Evolutionary conservation across 345 rosid genomes (phyloP).

Genomic region (Hirschfeldia incana): DNA sequence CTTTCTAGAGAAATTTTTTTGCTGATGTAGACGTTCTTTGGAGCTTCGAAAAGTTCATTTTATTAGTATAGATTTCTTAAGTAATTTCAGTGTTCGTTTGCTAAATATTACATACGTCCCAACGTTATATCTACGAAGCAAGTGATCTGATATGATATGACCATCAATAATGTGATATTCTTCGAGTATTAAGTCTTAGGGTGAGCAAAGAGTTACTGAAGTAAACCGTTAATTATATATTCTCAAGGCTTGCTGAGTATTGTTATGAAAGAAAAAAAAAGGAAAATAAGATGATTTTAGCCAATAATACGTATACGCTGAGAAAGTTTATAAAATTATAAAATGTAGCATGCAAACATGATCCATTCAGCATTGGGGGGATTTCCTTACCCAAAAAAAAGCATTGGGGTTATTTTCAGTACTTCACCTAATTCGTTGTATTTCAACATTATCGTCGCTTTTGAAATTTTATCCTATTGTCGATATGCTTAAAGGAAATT

Average conservation of each 20-base stretch:
- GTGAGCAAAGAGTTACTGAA: neutral
- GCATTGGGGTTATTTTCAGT: no score
- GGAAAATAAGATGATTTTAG: neutral
- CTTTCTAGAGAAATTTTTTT: no score
- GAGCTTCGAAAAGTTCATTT: no score
- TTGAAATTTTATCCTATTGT: neutral
- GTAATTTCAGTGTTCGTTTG: neutral
- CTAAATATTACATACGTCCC: neutral
- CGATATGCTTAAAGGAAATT: neutral
- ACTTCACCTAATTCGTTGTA: no score
- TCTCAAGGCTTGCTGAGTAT: neutral
- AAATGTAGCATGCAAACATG: neutral
- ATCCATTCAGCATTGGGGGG: neutral
- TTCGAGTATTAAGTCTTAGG: neutral
- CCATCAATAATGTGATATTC: neutral
- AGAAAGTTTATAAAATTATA: neutral
- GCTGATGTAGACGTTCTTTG: no score
- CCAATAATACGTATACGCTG: no score
- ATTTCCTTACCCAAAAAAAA: neutral
- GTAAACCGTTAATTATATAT: neutral
- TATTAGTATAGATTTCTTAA: no score
- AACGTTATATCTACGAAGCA: neutral
- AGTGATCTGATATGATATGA: neutral
- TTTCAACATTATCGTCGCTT: neutral
- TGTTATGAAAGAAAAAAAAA: neutral